phyloP scores from a whole-genome alignment of 164 flowering plant species.

The Taxillus chinensis region DNA sequence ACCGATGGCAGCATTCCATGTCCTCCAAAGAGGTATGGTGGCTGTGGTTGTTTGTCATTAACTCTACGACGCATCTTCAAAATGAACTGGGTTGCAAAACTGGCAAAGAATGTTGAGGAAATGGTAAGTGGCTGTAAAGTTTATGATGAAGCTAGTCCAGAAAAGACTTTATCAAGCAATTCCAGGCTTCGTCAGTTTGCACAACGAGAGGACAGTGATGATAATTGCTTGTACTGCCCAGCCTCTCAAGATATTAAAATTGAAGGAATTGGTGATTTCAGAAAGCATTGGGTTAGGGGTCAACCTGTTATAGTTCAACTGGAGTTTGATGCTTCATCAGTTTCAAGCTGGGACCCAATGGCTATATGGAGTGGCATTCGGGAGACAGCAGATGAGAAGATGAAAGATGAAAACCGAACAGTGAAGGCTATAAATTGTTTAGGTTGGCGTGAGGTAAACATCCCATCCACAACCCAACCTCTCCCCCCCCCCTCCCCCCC shows the following conservation, averaged over 20 bases:
- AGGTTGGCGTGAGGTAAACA: conserved; percentile 65
- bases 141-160: conserved; percentile 20
- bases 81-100: conserved; percentile 96
- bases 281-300: conserved; percentile 75
- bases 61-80: conserved; percentile 72
- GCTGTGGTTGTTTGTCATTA: conserved; percentile 54
- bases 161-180: conserved; percentile 14
- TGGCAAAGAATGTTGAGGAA: conserved; percentile 89
- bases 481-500: too few relatives aligned
- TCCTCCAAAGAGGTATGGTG: conserved; percentile 74
- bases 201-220: conserved; percentile 39
- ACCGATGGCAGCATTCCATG: conserved; percentile 78
- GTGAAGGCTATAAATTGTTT: conserved; percentile 79
- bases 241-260: conserved; percentile 46
- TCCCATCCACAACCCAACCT: neutral
- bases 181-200: conserved; percentile 30
- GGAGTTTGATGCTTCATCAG: conserved; percentile 42
- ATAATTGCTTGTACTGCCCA: conserved; percentile 65
- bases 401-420: conserved; percentile 39
- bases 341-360: conserved; percentile 73
- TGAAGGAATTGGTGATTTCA: conserved; percentile 51
- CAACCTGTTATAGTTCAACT: conserved; percentile 67
- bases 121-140: conserved; percentile 83
- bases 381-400: conserved; percentile 57
- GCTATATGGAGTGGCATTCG: conserved; percentile 65